Conservation (phyloP, 768 basidiomycete species). For the Pleurotus ostreatus region DNA sequence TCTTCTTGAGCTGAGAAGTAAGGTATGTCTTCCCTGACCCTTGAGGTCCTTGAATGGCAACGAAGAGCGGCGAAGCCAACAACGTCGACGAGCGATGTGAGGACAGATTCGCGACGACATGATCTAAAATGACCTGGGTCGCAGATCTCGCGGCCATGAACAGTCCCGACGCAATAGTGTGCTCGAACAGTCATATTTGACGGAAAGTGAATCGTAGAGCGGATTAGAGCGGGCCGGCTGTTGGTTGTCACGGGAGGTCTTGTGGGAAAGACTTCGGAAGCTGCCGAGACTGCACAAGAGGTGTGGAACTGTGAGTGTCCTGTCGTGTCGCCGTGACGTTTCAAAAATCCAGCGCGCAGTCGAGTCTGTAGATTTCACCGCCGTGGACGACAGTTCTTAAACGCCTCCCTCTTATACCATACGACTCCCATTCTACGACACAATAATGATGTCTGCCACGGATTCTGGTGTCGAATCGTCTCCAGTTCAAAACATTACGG, state of each 20-base stretch:
- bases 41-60: slow-evolving; percentile 90
- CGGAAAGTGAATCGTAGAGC: too few relatives aligned
- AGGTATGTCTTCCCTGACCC: slow-evolving; percentile 91
- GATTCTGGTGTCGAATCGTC: slow-evolving; percentile 41
- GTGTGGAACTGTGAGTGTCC: neutral
- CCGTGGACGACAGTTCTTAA: neutral
- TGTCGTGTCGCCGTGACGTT: slow-evolving; percentile 1
- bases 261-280: neutral
- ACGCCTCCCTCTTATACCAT: neutral
- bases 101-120: slow-evolving; percentile 1
- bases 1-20: slow-evolving; percentile 48
- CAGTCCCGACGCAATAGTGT: neutral
- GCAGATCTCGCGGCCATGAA: neutral
- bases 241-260: neutral
- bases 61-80: slow-evolving; percentile 59
- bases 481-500: slow-evolving; percentile 44
- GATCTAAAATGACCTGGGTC: neutral
- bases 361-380: neutral
- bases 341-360: neutral
- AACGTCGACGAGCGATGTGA: neutral
- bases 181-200: too few relatives aligned
- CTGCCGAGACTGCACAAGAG: neutral
- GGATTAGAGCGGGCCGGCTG: neutral
- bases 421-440: neutral
- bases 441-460: slow-evolving; percentile 45